Conservation (phyloP, 2,329 filamentous ascomycete genomes). For the Biscogniauxia marginata region DNA sequence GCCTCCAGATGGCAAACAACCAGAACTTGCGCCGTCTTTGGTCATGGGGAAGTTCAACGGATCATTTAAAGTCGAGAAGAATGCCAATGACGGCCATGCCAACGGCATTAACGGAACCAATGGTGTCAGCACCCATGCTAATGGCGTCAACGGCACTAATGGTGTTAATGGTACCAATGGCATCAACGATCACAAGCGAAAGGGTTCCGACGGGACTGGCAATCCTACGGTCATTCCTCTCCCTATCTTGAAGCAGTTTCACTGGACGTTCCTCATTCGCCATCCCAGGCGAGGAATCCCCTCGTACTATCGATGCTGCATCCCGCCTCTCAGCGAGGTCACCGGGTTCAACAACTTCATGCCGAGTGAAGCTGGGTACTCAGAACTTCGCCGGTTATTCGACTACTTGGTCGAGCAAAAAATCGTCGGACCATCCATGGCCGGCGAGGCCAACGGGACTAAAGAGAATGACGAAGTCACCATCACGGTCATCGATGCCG, state of each 20-base stretch:
- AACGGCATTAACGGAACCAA: conserved; percentile 34
- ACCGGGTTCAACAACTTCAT: conserved; percentile 89
- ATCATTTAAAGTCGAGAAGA: conserved; percentile 15
- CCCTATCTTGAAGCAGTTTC: conserved; percentile 73
- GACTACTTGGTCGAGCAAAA: conserved; percentile 73
- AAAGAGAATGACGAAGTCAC: conserved; percentile 45
- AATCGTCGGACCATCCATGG: conserved; percentile 67
- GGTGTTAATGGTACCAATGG: conserved; percentile 32
- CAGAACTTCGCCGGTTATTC: conserved; percentile 81
- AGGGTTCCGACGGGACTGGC: conserved; percentile 50
- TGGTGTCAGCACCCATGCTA: conserved; percentile 4
- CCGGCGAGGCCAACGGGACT: conserved; percentile 37
- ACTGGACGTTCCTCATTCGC: conserved; percentile 95
- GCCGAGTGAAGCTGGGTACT: conserved; percentile 85
- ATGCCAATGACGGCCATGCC: conserved; percentile 11
- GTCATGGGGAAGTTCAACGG: conserved; percentile 48
- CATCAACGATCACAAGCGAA: conserved; percentile 10
- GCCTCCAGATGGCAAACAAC: conserved; percentile 66
- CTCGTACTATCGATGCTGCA: conserved; percentile 90
- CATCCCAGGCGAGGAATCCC: conserved; percentile 91
- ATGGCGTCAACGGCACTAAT: conserved; percentile 19
- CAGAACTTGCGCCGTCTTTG: conserved; percentile 77
- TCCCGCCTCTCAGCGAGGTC: conserved; percentile 77
- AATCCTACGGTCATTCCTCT: conserved; percentile 87
- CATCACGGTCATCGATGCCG: conserved; percentile 88